phyloP scores from a whole-genome alignment of 495 filamentous ascomycete genomes.

The Cercophora samala region DNA sequence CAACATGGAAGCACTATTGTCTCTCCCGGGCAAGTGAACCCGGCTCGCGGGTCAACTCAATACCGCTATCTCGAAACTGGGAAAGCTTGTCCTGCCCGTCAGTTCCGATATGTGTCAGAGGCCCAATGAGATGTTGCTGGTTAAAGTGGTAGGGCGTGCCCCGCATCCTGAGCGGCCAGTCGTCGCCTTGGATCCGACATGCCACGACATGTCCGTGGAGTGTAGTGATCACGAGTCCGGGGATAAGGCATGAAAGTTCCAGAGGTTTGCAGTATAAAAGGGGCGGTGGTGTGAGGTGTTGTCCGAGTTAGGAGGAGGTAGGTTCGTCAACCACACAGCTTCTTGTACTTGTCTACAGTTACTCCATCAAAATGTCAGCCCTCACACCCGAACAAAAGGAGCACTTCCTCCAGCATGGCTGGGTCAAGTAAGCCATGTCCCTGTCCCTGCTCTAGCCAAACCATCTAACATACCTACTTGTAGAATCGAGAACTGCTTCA shows the following conservation, averaged over 20 bases:
- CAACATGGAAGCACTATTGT: neutral
- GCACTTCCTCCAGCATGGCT: slow-evolving; percentile 65
- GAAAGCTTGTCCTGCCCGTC: neutral
- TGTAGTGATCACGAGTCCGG: slow-evolving; percentile 15
- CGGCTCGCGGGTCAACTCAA: slow-evolving; percentile 11
- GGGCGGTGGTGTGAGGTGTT: neutral
- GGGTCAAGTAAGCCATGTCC: slow-evolving; percentile 45
- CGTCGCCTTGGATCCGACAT: slow-evolving; percentile 7
- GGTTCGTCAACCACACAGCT: neutral
- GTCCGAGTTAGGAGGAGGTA: neutral
- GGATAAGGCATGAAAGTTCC: neutral
- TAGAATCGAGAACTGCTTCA: slow-evolving; percentile 48
- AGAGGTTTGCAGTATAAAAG: slow-evolving; percentile 12
- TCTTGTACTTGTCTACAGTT: neutral
- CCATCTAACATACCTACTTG: neutral
- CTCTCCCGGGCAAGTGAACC: slow-evolving; percentile 16
- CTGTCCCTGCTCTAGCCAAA: neutral
- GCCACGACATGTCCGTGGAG: neutral
- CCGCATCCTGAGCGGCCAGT: neutral
- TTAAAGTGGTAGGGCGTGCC: slow-evolving; percentile 15
- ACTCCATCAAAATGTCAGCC: slow-evolving; percentile 29
- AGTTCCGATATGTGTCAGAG: neutral
- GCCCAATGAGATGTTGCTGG: slow-evolving; percentile 21
- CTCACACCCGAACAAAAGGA: slow-evolving; percentile 60
- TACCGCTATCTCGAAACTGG: neutral